Evolutionary conservation across 108 stramenopile genomes (phyloP).

Genomic region (Parietichytrium sp.): DNA sequence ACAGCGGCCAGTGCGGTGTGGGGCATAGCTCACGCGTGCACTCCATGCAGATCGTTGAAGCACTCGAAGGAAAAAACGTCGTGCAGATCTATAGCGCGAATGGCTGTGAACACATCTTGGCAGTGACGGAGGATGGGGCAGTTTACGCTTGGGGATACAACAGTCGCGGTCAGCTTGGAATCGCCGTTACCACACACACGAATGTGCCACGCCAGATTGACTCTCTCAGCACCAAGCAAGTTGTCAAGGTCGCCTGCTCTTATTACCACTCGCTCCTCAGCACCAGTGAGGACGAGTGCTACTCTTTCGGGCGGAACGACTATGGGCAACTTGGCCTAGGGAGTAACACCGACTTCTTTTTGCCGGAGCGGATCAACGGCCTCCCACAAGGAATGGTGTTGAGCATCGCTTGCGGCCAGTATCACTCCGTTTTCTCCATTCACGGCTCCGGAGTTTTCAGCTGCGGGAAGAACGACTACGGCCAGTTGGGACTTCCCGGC

Average conservation of each 20-base stretch:
- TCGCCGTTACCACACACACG: conserved; percentile 48
- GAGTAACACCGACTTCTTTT: neutral
- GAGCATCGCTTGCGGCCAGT: neutral
- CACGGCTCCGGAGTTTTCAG: conserved; percentile 45
- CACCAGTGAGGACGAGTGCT: conserved; percentile 13
- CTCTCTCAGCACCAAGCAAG: neutral
- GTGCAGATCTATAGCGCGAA: conserved; percentile 46
- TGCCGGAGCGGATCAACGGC: neutral
- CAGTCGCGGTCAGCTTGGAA: conserved; percentile 55
- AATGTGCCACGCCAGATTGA: conserved; percentile 42
- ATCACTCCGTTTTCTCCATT: conserved; percentile 44
- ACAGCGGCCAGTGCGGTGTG: conserved; percentile 54
- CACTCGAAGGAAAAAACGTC: neutral
- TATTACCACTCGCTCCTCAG: neutral
- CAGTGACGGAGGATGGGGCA: conserved; percentile 47
- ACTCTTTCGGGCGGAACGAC: neutral
- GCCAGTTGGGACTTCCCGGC: conserved; percentile 44
- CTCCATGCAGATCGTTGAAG: neutral
- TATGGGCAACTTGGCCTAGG: conserved; percentile 28
- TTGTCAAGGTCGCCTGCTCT: conserved; percentile 14
- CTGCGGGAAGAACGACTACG: conserved; percentile 54
- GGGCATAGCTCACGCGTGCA: conserved; percentile 1
- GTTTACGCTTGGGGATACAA: conserved; percentile 58
- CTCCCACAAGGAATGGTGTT: neutral
- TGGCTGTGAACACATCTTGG: conserved; percentile 59